Conservation (phyloP, 345 rosid genomes). For the Camelina laxa region DNA sequence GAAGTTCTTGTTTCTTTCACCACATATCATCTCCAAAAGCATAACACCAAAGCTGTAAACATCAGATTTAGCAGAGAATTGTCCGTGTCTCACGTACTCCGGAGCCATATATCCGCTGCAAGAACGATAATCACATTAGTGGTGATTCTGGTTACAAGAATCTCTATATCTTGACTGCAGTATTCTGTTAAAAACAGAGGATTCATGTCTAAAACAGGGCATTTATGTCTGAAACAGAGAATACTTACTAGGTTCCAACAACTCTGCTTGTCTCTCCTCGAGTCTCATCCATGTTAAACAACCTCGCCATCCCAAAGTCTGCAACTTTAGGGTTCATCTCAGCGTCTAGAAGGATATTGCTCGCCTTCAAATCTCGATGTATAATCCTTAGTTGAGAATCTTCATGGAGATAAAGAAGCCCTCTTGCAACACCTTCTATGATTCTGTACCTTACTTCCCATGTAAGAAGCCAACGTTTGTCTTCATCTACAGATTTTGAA, state of each 20-base stretch:
- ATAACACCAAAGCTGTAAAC: slow-evolving; percentile 61
- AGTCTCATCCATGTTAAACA: slow-evolving; percentile 42
- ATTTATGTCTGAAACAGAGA: neutral
- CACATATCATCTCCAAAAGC: slow-evolving; percentile 55
- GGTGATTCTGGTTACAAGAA: neutral
- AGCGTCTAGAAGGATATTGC: slow-evolving; percentile 45
- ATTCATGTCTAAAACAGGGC: neutral
- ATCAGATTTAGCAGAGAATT: slow-evolving; percentile 57
- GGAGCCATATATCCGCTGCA: slow-evolving; percentile 66
- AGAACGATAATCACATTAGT: neutral
- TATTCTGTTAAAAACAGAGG: neutral
- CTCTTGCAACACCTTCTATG: slow-evolving; percentile 48
- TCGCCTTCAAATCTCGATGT: slow-evolving; percentile 45
- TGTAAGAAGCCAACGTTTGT: slow-evolving; percentile 31
- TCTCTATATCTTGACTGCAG: neutral
- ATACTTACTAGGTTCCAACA: slow-evolving; percentile 50
- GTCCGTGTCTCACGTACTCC: slow-evolving; percentile 52
- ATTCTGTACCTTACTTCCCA: slow-evolving; percentile 44
- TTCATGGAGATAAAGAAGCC: slow-evolving; percentile 48
- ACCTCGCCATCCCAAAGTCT: slow-evolving; percentile 52
- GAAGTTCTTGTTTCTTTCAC: slow-evolving; percentile 55
- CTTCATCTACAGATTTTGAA: slow-evolving; percentile 28
- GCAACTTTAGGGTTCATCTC: slow-evolving; percentile 47
- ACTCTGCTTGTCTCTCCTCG: slow-evolving; percentile 46
- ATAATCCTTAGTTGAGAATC: slow-evolving; percentile 46